Conservation (phyloP, 2,329 filamentous ascomycete species). For the Aspergillus persii region DNA sequence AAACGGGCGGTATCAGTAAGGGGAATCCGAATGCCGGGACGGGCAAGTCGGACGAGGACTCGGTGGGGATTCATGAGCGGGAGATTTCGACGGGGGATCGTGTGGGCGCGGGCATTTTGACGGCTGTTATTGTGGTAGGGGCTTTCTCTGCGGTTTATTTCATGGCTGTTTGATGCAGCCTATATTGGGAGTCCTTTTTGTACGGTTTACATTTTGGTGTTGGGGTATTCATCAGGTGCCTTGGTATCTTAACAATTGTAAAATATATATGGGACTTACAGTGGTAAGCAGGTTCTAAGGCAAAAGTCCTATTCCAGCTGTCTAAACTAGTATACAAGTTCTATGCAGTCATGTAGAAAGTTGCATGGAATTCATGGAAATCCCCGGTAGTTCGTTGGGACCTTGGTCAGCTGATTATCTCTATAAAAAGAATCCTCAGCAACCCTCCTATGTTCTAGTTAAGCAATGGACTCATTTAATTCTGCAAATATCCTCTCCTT, state of each 20-base stretch:
- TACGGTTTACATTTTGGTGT: neutral
- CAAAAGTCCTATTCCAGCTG: no score
- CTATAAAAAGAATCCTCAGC: no score
- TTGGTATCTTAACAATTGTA: neutral
- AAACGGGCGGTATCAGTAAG: conserved; percentile 56
- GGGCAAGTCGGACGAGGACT: conserved; percentile 38
- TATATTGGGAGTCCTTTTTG: neutral
- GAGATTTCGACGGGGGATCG: conserved; percentile 16
- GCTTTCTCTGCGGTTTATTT: neutral
- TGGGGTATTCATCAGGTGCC: neutral
- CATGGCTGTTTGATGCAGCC: neutral
- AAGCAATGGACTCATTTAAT: no score
- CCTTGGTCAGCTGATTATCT: no score
- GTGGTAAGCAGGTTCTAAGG: no score
- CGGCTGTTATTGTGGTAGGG: conserved; percentile 1
- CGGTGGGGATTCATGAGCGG: conserved; percentile 51
- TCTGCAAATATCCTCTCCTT: no score
- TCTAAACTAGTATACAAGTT: no score
- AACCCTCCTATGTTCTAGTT: no score
- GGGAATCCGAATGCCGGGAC: conserved; percentile 40
- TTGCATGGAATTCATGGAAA: no score
- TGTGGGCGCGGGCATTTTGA: conserved; percentile 4
- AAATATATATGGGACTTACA: neutral
- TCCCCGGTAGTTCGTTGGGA: no score
- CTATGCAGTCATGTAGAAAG: no score